Evolutionary conservation across 2,329 filamentous ascomycete genomes (phyloP).

Genomic region (Paramyrothecium roridum): DNA sequence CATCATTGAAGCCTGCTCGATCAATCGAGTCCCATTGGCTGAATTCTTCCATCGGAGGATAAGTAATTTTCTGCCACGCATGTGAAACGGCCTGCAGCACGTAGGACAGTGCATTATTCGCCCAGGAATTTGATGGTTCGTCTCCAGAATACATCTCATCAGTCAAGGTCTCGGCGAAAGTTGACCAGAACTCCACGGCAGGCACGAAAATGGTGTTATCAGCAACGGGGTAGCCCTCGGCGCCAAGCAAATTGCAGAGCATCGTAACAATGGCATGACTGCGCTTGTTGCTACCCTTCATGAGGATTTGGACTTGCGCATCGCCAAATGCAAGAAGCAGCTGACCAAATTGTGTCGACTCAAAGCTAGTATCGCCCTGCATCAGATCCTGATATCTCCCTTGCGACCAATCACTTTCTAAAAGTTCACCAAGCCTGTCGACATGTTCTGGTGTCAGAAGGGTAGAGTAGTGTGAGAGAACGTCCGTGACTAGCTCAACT

Average conservation of each 20-base stretch:
- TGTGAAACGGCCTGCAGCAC: conserved; percentile 63
- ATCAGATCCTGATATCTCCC: conserved; percentile 52
- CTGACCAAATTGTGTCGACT: conserved; percentile 62
- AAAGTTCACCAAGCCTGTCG: conserved; percentile 52
- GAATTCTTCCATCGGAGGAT: conserved; percentile 56
- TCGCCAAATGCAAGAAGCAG: conserved; percentile 69
- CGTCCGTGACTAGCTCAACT: conserved; percentile 63
- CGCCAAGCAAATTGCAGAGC: conserved; percentile 63
- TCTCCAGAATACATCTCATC: conserved; percentile 54
- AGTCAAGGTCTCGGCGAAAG: conserved; percentile 66
- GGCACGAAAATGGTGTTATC: conserved; percentile 75
- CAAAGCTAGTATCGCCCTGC: conserved; percentile 60
- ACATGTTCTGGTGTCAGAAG: conserved; percentile 62
- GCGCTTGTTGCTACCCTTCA: conserved; percentile 47
- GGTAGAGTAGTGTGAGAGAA: conserved; percentile 60
- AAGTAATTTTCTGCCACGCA: conserved; percentile 67
- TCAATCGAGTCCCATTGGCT: conserved; percentile 68
- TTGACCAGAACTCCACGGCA: conserved; percentile 78
- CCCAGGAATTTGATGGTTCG: conserved; percentile 48
- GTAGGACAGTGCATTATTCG: conserved; percentile 53
- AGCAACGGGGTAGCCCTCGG: conserved; percentile 63
- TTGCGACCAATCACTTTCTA: conserved; percentile 58
- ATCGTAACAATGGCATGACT: conserved; percentile 52
- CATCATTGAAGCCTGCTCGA: conserved; percentile 65
- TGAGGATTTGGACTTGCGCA: conserved; percentile 58